A percentile compares a stretch with the other conserved stretches of the same genome.
Evolutionary conservation across 139 green algal genomes (phyloP).

Genomic region (Volvox africanus): DNA sequence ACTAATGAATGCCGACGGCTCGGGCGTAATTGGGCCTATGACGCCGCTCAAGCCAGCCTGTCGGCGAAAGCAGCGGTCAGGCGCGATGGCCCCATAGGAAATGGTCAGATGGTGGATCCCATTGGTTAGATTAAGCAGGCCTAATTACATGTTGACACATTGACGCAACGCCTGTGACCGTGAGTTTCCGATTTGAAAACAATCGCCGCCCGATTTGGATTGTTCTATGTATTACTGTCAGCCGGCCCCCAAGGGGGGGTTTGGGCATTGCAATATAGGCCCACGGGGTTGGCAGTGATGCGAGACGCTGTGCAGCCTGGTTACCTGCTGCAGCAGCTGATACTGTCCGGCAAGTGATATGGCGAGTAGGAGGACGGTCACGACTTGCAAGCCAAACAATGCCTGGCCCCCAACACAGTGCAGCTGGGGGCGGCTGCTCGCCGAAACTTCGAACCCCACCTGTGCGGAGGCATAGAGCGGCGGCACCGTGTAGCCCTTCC

Average conservation of each 20-base stretch:
- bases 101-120: background rate
- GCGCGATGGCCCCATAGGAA: background rate
- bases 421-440: background rate
- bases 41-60: background rate
- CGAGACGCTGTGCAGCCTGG: background rate
- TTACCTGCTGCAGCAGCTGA: constrained; percentile 46
- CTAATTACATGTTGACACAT: too few species aligned
- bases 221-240: too few species aligned
- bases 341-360: constrained; percentile 26
- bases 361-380: constrained; percentile 31
- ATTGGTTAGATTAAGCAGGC: too few species aligned
- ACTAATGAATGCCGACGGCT: background rate
- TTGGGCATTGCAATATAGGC: too few species aligned
- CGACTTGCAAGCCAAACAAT: constrained; percentile 44
- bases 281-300: too few species aligned
- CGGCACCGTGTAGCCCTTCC: constrained; percentile 9
- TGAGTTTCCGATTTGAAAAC: too few species aligned
- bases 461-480: constrained; percentile 36
- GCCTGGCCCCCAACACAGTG: constrained; percentile 7
- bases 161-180: too few species aligned
- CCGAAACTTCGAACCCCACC: background rate
- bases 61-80: background rate
- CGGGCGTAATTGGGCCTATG: background rate
- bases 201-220: too few species aligned
- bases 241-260: too few species aligned